Conservation (phyloP, 192 early-diverging fungal species). For the Coemansia sp. region DNA sequence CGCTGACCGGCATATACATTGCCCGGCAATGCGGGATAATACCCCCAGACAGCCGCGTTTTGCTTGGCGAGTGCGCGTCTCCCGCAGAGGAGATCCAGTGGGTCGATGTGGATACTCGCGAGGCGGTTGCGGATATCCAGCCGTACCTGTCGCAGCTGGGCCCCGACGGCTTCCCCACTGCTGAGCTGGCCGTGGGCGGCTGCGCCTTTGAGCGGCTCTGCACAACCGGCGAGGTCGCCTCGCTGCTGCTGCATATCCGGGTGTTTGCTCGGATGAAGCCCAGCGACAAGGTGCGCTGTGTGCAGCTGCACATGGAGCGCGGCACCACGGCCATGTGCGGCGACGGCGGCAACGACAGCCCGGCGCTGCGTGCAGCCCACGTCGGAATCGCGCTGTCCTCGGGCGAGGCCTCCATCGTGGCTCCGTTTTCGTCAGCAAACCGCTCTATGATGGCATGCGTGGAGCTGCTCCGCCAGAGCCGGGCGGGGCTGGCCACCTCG, state of each 20-base stretch:
- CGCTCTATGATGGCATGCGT: conserved; percentile 66
- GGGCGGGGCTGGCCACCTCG: conserved; percentile 63
- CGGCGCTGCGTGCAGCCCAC: conserved; percentile 75
- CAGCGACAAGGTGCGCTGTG: conserved; percentile 69
- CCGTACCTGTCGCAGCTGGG: conserved; percentile 14
- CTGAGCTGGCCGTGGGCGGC: conserved; percentile 72
- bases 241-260: conserved; percentile 64
- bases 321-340: conserved; percentile 80
- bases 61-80: conserved; percentile 57
- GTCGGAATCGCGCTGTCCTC: conserved; percentile 77
- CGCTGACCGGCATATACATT: conserved; percentile 70
- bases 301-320: conserved; percentile 71
- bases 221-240: conserved; percentile 43
- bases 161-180: conserved; percentile 19
- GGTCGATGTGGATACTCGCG: conserved; percentile 59
- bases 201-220: conserved; percentile 61
- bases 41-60: conserved; percentile 21
- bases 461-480: conserved; percentile 48
- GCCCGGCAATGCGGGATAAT: conserved; percentile 50
- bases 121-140: conserved; percentile 29
- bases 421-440: conserved; percentile 69
- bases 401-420: conserved; percentile 76
- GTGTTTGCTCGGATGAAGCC: conserved; percentile 80
- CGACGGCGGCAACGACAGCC: conserved; percentile 83
- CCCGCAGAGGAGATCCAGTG: conserved; percentile 47